These are phyloP conservation scores for Citropsis articulata DNA, from an alignment of 345 rosid species.

Conservation along the genomic window DNA sequence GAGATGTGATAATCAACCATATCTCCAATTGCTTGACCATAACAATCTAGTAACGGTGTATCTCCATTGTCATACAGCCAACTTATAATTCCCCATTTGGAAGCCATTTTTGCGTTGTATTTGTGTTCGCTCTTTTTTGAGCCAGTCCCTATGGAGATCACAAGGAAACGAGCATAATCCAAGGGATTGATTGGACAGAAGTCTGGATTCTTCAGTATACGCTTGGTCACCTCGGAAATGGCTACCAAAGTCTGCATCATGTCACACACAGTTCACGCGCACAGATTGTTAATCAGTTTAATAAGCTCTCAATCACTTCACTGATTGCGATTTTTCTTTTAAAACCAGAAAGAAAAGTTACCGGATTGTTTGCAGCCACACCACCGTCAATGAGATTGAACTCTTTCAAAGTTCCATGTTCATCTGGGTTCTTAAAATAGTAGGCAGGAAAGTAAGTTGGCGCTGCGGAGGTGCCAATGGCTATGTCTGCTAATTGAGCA, in stretches of 20 bases:
- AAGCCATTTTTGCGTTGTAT: conserved; percentile 40
- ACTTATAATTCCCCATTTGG: conserved; percentile 62
- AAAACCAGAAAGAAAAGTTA: conserved; percentile 10
- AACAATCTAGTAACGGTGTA: conserved; percentile 54
- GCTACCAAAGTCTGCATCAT: conserved; percentile 58
- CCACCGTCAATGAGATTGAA: conserved; percentile 77
- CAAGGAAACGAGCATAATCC: conserved; percentile 48
- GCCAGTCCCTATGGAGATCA: conserved; percentile 74
- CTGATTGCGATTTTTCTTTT: background rate
- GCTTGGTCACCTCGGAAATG: conserved; percentile 54
- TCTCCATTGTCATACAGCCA: conserved; percentile 55
- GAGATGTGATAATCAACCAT: conserved; percentile 59
- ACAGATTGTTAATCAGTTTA: no score
- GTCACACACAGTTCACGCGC: background rate
- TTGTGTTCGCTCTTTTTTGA: conserved; percentile 29
- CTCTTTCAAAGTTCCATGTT: conserved; percentile 34
- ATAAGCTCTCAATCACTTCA: background rate
- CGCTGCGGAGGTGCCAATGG: conserved; percentile 70
- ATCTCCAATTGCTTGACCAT: conserved; percentile 40
- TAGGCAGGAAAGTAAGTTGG: conserved; percentile 65
- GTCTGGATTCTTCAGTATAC: conserved; percentile 47
- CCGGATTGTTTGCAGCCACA: conserved; percentile 70
- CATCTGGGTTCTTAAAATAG: conserved; percentile 47
- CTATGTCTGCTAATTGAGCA: conserved; percentile 60
- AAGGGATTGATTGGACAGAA: conserved; percentile 35